phyloP scores from a whole-genome alignment of 805 yeast species.

The Kuraishia ogatae region DNA sequence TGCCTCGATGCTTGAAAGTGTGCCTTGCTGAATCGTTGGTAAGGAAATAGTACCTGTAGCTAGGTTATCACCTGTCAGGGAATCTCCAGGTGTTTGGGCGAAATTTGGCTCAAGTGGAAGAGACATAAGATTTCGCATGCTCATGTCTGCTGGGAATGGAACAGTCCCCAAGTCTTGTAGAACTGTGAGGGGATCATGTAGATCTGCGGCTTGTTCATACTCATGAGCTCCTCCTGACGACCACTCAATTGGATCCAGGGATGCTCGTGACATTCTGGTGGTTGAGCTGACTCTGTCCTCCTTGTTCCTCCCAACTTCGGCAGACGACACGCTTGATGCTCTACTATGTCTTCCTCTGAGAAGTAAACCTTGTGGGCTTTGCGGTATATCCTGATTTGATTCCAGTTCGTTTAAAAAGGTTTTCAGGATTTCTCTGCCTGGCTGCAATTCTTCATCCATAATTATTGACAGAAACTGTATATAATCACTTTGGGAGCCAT shows the following conservation, averaged over 20 bases:
- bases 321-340: not conserved
- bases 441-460: not conserved
- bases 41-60: not conserved
- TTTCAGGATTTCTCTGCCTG: not conserved
- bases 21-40: not conserved
- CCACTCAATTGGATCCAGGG: not conserved
- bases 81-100: not conserved
- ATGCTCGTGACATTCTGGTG: not conserved
- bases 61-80: not conserved
- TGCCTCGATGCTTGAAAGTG: not conserved
- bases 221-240: not conserved
- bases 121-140: not conserved
- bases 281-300: not conserved
- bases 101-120: not conserved
- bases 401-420: not conserved
- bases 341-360: not conserved
- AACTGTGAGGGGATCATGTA: not conserved
- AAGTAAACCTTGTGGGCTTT: not conserved
- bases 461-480: not conserved
- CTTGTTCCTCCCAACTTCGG: not conserved
- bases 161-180: not conserved
- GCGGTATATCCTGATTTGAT: not conserved
- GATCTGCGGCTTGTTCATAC: not conserved
- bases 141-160: not conserved
- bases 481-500: not conserved